Percentiles rank a stretch among this genome's conserved stretches.
phyloP scores from a whole-genome alignment of 1,284 basidiomycete species.

The Sanghuangporus weigelae region DNA sequence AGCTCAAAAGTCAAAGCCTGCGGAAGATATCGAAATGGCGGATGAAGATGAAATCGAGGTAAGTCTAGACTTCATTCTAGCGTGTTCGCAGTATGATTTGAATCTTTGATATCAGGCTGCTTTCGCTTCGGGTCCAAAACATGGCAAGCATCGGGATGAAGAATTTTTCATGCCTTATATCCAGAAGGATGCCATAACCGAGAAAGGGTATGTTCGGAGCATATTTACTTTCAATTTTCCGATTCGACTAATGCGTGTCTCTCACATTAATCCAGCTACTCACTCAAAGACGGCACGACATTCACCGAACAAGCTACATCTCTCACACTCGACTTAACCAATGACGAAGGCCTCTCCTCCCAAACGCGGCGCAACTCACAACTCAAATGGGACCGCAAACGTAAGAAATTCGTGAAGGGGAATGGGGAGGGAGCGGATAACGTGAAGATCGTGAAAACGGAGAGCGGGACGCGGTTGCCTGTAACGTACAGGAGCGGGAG shows the following conservation, averaged over 20 bases:
- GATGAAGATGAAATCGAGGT: conserved; percentile 75
- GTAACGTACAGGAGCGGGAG: conserved; percentile 90
- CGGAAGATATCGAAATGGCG: conserved; percentile 57
- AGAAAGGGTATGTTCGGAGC: conserved; percentile 69
- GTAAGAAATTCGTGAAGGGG: conserved; percentile 91
- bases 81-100: not conserved
- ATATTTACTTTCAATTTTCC: not conserved
- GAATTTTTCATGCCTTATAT: conserved; percentile 92
- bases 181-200: conserved; percentile 79
- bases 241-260: conserved; percentile 1
- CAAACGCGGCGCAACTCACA: conserved; percentile 62
- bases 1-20: conserved; percentile 25
- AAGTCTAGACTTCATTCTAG: conserved; percentile 22
- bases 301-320: conserved; percentile 83
- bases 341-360: conserved; percentile 68
- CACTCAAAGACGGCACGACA: conserved; percentile 76
- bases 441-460: conserved; percentile 90
- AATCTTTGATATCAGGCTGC: conserved; percentile 46
- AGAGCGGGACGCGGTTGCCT: conserved; percentile 90
- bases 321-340: conserved; percentile 80
- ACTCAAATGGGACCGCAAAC: conserved; percentile 91
- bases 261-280: conserved; percentile 54
- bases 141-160: conserved; percentile 65
- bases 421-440: conserved; percentile 87
- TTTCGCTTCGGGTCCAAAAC: conserved; percentile 58